A percentile compares a stretch with the other conserved stretches of the same genome.
Conservation (phyloP, 2,329 filamentous ascomycete genomes). For the Septoria linicola region DNA sequence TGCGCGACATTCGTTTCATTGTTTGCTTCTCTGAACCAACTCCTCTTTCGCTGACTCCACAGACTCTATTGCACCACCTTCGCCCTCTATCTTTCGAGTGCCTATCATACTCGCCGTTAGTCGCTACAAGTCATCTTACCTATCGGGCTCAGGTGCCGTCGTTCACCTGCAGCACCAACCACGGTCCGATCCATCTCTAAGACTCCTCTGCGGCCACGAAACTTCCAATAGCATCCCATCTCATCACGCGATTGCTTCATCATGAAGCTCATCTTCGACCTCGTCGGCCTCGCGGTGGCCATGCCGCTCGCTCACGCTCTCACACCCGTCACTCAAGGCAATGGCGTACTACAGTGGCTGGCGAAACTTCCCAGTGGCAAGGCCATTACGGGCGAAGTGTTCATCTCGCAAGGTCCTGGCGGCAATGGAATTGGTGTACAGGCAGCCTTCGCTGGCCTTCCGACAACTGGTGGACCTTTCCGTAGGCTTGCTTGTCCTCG, state of each 20-base stretch:
- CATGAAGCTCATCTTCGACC: neutral
- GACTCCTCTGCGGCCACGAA: neutral
- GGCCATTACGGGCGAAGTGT: constrained; percentile 19
- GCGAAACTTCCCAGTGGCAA: constrained; percentile 18
- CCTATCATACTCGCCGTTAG: constrained; percentile 7
- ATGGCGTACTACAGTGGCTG: constrained; percentile 14
- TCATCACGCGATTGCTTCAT: neutral
- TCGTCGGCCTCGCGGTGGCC: neutral
- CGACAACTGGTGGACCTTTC: constrained; percentile 46
- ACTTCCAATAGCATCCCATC: neutral
- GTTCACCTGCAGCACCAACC: neutral
- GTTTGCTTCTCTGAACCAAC: neutral
- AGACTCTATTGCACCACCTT: neutral
- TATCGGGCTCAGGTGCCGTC: constrained; percentile 4
- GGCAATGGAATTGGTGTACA: constrained; percentile 44
- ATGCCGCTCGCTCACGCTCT: constrained; percentile 9
- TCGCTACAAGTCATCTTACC: neutral
- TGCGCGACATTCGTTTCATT: too few species aligned
- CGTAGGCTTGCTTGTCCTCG: constrained; percentile 32
- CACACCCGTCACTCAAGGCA: constrained; percentile 14
- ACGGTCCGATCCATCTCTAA: neutral
- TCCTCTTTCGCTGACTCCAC: neutral
- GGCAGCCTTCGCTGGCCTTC: constrained; percentile 44
- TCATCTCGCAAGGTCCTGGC: constrained; percentile 16
- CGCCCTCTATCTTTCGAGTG: constrained; percentile 9